Evolutionary conservation across 805 yeast genomes (phyloP), one percentile per base, ranked within the genome.

Genomic region (Torulaspora franciscae): DNA sequence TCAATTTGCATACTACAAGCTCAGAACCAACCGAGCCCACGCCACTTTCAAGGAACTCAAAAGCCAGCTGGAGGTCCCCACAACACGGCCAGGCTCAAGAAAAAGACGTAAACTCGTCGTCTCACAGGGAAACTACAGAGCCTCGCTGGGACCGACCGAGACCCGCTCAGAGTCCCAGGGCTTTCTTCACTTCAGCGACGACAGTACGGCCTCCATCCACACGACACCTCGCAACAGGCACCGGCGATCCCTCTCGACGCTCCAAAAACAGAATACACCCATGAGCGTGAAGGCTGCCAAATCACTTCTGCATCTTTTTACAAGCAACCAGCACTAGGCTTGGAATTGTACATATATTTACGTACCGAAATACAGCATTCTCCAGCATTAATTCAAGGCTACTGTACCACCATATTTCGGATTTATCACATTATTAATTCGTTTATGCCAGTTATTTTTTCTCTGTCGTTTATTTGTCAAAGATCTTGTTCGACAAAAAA

Each of bases 1-100:
- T 19, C 73, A 74, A 51, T 55, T 76, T 39, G 82, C 82, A 2
- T 74, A 74, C 52, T 77, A 70, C 58, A 77, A 76, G 54, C 70
- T 72, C 34, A 67, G 68, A 44, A 76, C 80, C 1, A 70, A 75
- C 50, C 80, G 76, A 55, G 62, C 52, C n/a, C 49, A 48, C 35
- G 32, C 48, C 19, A 54, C 49, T 30, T 54, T 56, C 38, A 43
- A 40, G 14, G 55, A 57, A 27, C 26, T 54, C n/a, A 56, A 54
- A 26, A 42, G 40, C 19, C 43, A 43, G n/a, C 24, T 11, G 37
- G 42, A 36, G 36, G 41, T 11, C 25, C 37, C 37, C 24, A 4
- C 26, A 6, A 19, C 37, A 10, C 36, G 23, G 23, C 22, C 24
- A 23, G 26, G n/a, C 8, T 15, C 33, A 10, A 37, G 26, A 3